Evolutionary conservation across 2,329 filamentous ascomycete species (phyloP).

Genomic region (Colletotrichum paranaense): DNA sequence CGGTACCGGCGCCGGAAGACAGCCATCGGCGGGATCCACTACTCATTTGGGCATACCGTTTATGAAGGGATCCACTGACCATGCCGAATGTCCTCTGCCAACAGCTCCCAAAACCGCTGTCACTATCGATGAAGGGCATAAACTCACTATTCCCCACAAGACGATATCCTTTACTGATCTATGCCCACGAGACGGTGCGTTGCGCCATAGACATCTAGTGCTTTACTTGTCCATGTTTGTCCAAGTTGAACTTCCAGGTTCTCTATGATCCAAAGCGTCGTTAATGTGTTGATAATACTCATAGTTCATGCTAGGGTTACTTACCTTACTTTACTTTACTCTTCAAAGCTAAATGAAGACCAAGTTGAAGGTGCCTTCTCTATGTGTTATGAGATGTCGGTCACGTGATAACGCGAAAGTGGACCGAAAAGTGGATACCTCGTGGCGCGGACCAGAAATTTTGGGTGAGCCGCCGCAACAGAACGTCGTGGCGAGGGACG

Average conservation of each 20-base stretch:
- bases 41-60: not conserved
- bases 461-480: constrained; percentile 14
- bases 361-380: no score
- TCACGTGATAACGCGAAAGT: constrained; percentile 33
- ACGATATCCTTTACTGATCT: not conserved
- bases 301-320: not conserved
- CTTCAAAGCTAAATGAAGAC: not conserved
- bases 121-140: not conserved
- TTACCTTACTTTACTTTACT: not conserved
- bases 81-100: no score
- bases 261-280: not conserved
- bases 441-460: constrained; percentile 30
- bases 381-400: no score
- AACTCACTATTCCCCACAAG: no score
- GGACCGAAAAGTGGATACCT: not conserved
- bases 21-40: not conserved
- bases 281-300: not conserved
- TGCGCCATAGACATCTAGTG: not conserved
- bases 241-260: not conserved
- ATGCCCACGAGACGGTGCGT: not conserved
- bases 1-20: not conserved
- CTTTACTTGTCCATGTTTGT: not conserved
- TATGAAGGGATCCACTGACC: not conserved
- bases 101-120: not conserved
- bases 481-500: not conserved